phyloP scores from a whole-genome alignment of 2,329 filamentous ascomycete genomes.

The Herpotrichia juniperi region DNA sequence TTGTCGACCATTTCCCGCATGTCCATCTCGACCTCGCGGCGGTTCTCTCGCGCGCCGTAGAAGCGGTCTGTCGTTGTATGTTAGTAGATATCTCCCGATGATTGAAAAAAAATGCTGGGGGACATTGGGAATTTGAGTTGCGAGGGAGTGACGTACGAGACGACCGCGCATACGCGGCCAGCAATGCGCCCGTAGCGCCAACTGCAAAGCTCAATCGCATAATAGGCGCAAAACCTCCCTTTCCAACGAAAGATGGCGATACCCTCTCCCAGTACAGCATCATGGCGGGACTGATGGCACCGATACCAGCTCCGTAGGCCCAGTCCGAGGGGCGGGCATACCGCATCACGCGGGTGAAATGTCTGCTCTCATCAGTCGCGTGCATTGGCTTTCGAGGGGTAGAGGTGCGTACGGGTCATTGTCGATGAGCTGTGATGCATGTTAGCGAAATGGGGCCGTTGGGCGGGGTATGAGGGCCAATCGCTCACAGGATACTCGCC shows the following conservation, averaged over 20 bases:
- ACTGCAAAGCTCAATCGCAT: slow-evolving; percentile 80
- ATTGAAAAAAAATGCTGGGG: background rate
- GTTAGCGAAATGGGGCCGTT: slow-evolving; percentile 35
- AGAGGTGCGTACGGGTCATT: slow-evolving; percentile 83
- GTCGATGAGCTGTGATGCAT: slow-evolving; percentile 81
- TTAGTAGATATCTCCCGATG: background rate
- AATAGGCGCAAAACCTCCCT: slow-evolving; percentile 79
- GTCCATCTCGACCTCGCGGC: slow-evolving; percentile 90
- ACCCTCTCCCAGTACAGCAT: slow-evolving; percentile 83
- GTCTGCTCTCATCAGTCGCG: slow-evolving; percentile 59
- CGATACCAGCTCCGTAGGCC: slow-evolving; percentile 69
- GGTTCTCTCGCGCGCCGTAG: slow-evolving; percentile 93
- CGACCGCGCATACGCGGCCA: slow-evolving; percentile 85
- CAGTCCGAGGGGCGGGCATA: slow-evolving; percentile 92
- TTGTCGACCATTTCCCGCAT: slow-evolving; percentile 98
- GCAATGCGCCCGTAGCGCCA: slow-evolving; percentile 77
- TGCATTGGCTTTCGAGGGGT: slow-evolving; percentile 11
- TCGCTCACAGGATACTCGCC: slow-evolving; percentile 84
- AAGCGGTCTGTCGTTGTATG: slow-evolving; percentile 73
- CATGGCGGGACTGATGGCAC: slow-evolving; percentile 73
- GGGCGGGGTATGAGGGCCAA: slow-evolving; percentile 28
- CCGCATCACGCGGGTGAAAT: slow-evolving; percentile 85
- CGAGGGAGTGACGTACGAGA: slow-evolving; percentile 71
- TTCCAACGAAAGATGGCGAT: slow-evolving; percentile 82
- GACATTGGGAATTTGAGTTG: too few species aligned